Evolutionary conservation across 179 eudicot genomes (phyloP).

Genomic region (Patellifolia procumbens): DNA sequence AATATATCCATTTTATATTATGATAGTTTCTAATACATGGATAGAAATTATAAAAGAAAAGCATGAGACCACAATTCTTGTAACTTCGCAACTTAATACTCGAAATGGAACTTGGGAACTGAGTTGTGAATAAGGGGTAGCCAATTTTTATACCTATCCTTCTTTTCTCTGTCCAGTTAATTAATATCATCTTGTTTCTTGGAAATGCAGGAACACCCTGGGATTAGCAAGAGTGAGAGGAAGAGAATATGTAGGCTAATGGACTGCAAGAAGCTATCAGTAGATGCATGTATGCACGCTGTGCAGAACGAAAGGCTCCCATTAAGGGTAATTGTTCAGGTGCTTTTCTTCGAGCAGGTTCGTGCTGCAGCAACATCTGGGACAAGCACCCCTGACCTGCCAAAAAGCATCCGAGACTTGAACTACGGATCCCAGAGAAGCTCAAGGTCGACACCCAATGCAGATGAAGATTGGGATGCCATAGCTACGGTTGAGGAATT

Average conservation of each 20-base stretch:
- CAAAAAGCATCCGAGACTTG: constrained; percentile 60
- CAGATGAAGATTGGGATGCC: constrained; percentile 87
- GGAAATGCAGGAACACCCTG: constrained; percentile 74
- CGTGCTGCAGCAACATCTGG: constrained; percentile 81
- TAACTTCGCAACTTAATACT: no score
- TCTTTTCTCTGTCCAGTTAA: no score
- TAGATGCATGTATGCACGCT: constrained; percentile 78
- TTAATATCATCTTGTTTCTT: neutral
- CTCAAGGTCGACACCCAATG: constrained; percentile 58
- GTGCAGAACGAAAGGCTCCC: constrained; percentile 88
- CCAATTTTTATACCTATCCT: neutral
- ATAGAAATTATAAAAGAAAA: neutral
- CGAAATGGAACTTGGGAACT: neutral
- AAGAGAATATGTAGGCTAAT: constrained; percentile 70
- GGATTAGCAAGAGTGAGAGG: constrained; percentile 70
- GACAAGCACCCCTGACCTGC: constrained; percentile 89
- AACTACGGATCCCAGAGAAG: constrained; percentile 55
- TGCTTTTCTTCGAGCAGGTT: constrained; percentile 82
- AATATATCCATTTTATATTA: neutral
- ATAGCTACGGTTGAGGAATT: constrained; percentile 81
- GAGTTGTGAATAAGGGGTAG: neutral
- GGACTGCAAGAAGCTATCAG: constrained; percentile 94
- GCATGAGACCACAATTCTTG: no score
- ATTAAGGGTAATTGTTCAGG: constrained; percentile 71
- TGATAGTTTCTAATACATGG: neutral